Percentiles rank a stretch among this genome's conserved stretches.
Conservation (phyloP, 805 yeast species). For the Maudiozyma saulgeensis region DNA sequence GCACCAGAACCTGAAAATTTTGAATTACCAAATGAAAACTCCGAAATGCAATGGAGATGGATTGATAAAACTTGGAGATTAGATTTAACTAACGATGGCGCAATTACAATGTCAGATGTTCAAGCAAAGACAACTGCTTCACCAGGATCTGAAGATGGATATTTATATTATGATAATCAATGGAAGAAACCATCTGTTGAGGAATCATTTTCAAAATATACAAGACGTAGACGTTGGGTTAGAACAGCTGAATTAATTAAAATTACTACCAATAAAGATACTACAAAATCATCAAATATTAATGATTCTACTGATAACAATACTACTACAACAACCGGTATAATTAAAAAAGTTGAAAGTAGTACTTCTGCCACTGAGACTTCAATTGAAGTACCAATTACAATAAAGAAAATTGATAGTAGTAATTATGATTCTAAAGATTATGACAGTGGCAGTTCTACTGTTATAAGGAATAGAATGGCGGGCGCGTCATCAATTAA, state of each 20-base stretch:
- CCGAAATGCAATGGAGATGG: slow-evolving; percentile 89
- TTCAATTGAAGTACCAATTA: no score
- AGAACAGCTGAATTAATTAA: slow-evolving; percentile 82
- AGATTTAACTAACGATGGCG: slow-evolving; percentile 83
- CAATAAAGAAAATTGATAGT: background rate
- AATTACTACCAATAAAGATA: background rate
- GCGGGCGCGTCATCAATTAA: background rate
- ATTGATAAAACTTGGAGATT: slow-evolving; percentile 87
- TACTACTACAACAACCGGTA: background rate
- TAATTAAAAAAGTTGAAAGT: background rate
- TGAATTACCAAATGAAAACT: slow-evolving; percentile 64
- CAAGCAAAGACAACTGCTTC: slow-evolving; percentile 49
- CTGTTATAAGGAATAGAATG: slow-evolving; percentile 1
- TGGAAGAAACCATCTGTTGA: slow-evolving; percentile 89
- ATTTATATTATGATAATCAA: slow-evolving; percentile 78
- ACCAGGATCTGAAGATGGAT: slow-evolving; percentile 78
- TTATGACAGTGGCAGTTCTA: slow-evolving; percentile 1
- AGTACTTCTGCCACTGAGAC: no score
- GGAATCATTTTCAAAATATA: slow-evolving; percentile 80
- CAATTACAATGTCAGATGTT: slow-evolving; percentile 57
- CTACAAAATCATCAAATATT: background rate
- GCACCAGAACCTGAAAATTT: slow-evolving; percentile 71
- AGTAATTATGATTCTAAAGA: background rate
- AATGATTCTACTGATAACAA: background rate
- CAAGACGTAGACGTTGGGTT: slow-evolving; percentile 92